Evolutionary conservation across 805 yeast genomes (phyloP), one percentile per base, ranked within the genome.

Genomic region (Candida parachauliodes): DNA sequence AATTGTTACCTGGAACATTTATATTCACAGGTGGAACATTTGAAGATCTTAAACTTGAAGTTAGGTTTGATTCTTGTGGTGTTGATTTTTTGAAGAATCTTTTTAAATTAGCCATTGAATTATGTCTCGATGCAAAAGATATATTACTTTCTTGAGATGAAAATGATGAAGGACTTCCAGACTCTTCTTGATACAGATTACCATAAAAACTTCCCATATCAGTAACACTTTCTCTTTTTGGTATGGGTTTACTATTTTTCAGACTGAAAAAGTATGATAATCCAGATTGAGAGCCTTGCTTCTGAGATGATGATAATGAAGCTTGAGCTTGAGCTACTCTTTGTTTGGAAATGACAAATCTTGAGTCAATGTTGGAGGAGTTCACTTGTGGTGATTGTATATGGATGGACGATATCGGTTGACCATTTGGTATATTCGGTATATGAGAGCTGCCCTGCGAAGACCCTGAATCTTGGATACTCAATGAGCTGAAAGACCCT

Each of bases 271-370:
- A 70, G 42, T 66, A 73, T 6, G 75, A 71, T 24, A 75, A 59
- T 2, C 76, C 68, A 15, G 34, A 28, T 41, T 70, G 74, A 5
- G 76, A 70, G 8, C 62, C 65, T 34, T 57, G 56, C 33, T 68
- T 59, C 31, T 60, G 68, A 12, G 60, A 51, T 7, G 65, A 48
- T 20, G 65, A 47, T 27, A 57, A 48, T 31, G 48, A 54, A 22
- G 67, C 73, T 47, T 72, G 77, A 14, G 68, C 74, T 46, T 65
- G 79, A 31, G 72, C 80, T 17, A 81, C 77, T 37, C 84, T 76
- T 43, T 83, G 93, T 50, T 86, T 79, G 8, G 94, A 84, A 27
- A 88, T 83, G 34, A 88, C 79, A 54, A 88, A 88, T 29, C 96
- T 71, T 11, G 94, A 84, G 54, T 88, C 96, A n/a, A 88, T 79